Evolutionary conservation across 2,329 filamentous ascomycete species (phyloP), one percentile per base, ranked within the genome.

Genomic region (Cladosporium sp.): DNA sequence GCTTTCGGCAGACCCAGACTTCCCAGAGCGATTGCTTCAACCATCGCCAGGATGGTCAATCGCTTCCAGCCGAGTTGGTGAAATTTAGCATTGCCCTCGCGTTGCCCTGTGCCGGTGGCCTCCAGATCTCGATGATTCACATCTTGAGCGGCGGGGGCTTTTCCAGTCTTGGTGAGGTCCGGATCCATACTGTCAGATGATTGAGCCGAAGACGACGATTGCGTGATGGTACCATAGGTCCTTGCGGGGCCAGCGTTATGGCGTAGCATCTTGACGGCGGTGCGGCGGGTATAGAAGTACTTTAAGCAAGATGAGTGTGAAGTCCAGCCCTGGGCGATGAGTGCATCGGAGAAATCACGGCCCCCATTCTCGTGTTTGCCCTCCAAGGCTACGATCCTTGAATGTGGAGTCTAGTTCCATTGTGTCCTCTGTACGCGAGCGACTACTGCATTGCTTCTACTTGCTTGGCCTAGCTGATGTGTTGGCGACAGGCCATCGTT

Each of bases 61-160:
- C 45, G 37, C 15, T 48, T 48, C 45, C 45, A 48, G 32, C 45
- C 45, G 12, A 48, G 37, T 20, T 48, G 45, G 18, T 48, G 45
- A 37, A 48, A 48, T 18, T 48, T 48, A 18, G 37, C 24, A 12
- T 48, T 48, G 13, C 45, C 37, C 7, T 48, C 36, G 3, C 27
- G 24, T 24, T 48, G 45, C 18, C 34, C 43, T 19, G 34, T 47
- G n/a, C 37, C 37, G 24, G 38, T 32, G 1, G 37, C 27, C 22
- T 48, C 45, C 11, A 48, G 37, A 19, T 48, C 37, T 9, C 36
- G 13, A 15, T 9, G 9, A 17, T 13, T 6, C 7, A 20, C 34
- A 18, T 48, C 27, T 15, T 27, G 45, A 1, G 9, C 11, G 12
- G 37, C 17, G 37, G 7, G 7, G 15, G 20, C 19, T 11, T 48